Evolutionary conservation across 352 stramenopile genomes (phyloP), one percentile per base, ranked within the genome.

Genomic region (Phytophthora foliorum): DNA sequence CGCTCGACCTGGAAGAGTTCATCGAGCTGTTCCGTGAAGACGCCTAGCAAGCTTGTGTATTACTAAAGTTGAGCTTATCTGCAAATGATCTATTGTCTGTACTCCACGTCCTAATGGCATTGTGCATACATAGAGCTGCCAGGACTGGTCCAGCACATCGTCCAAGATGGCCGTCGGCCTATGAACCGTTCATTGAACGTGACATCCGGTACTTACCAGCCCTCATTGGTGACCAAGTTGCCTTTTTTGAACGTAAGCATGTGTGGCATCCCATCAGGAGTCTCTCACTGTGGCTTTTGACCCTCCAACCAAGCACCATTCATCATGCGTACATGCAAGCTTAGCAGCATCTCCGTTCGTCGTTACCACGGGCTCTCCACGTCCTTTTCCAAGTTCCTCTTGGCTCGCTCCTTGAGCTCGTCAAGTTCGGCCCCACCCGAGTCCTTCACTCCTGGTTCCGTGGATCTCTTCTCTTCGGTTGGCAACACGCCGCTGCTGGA

Each of bases 1-100:
- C 82, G 6, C 75, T 95, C 34, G 83, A 95, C 69, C 69, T 95
- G 10, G 27, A 81, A 58, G 85, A 95, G 66, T 95, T 95, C 56
- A 84, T 92, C 44, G 82, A 92, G 67, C 82, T 95, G 39, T 93
- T 95, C 55, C 77, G 84, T 13, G 87, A 93, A 49, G 85, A 90
- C 14, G 72, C 80, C 22, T 92, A 79, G 72, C 19, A 21, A 22
- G n/a, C 29, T 17, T 19, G 24, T 21, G n/a, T n/a, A n/a, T n/a
- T n/a, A n/a, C n/a, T n/a, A n/a, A n/a, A n/a, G n/a, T n/a, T n/a
- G n/a, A n/a, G n/a, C n/a, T n/a, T n/a, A n/a, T n/a, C n/a, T n/a
- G n/a, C n/a, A n/a, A n/a, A n/a, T n/a, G n/a, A n/a, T n/a, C n/a
- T n/a, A n/a, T n/a, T n/a, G n/a, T n/a, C n/a, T n/a, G n/a, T n/a